A percentile compares a stretch with the other conserved stretches of the same genome.
phyloP scores from a whole-genome alignment of 805 yeast species.

The Schizosaccharomyces cryophilus region DNA sequence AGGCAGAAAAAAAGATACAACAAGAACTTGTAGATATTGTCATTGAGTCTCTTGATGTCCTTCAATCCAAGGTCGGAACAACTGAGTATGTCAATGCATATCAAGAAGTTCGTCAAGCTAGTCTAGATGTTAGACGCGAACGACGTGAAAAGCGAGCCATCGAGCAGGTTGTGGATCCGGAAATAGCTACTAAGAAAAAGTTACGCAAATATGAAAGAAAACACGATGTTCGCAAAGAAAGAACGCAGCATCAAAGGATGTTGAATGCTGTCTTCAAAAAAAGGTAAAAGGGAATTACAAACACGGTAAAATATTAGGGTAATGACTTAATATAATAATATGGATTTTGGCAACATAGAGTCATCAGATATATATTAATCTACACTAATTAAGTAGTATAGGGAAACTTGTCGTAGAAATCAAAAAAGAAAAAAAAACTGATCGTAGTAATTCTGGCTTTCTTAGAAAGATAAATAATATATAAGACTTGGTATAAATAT shows the following conservation, averaged over 20 bases:
- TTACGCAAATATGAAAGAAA: slow-evolving; percentile 48
- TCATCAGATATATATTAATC: too few species aligned
- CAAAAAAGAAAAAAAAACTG: too few species aligned
- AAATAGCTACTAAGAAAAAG: slow-evolving; percentile 52
- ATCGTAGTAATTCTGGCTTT: too few species aligned
- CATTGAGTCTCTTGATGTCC: slow-evolving; percentile 39
- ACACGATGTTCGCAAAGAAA: slow-evolving; percentile 49
- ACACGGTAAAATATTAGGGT: background rate
- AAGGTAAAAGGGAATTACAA: background rate
- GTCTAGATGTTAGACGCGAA: slow-evolving; percentile 42
- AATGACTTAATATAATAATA: too few species aligned
- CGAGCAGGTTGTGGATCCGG: slow-evolving; percentile 57
- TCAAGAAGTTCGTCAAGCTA: slow-evolving; percentile 35
- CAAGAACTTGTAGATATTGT: slow-evolving; percentile 29
- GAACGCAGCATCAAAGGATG: background rate
- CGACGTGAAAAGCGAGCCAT: slow-evolving; percentile 55
- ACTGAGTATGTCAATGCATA: slow-evolving; percentile 39
- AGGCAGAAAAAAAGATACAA: background rate
- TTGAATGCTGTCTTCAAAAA: background rate
- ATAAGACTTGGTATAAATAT: too few species aligned
- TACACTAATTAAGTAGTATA: too few species aligned
- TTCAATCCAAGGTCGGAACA: slow-evolving; percentile 47
- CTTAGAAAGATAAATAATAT: too few species aligned
- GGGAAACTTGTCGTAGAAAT: too few species aligned
- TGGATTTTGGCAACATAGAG: too few species aligned